Base-by-base conservation (phyloP, 2,329 filamentous ascomycete genomes). In the Phialophora macrospora region DNA sequence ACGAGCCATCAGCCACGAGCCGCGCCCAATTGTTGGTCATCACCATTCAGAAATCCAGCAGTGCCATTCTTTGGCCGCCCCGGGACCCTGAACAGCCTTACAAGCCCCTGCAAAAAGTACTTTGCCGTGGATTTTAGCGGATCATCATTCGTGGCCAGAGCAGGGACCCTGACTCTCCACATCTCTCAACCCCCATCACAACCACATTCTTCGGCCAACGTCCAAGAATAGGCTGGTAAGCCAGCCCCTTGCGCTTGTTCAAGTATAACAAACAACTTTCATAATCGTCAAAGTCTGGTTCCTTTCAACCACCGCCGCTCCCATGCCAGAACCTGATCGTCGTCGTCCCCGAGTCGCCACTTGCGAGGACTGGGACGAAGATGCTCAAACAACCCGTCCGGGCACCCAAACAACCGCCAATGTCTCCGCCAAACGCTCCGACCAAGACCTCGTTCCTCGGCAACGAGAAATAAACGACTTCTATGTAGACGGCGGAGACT, bases 401-500 rank as follows among this genome's bases (percentile, higher is more conserved):
- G 80, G 80, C 64, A 82, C 82, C 69, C 78, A 77, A 70, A 78
- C 78, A 71, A 79, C 79, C 72, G 82, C 83, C 76, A 84, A 85
- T 76, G 76, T 82, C 73, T 76, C 81, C 70, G 77, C 77, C 67
- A 84, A 80, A 78, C 78, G 80, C 69, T 81, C 83, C 62, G 78
- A 79, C 69, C 73, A 78, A 67, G 77, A 80, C 63, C 69, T 77
- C 63, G 75, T 72, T 48, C 20, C 57, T 32, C 55, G 48, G 34
- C 55, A 56, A 52, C 24, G 54, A 7, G 44, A 65, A 34, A 48
- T 54, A 55, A 74, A 75, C 48, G 75, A 76, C 70, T 77, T 79
- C 66, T 82, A 85, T 75, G 28, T 9, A 14, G 78, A 79, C 73
- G 81, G 82, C 71, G 86, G 83, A 77, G 86, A 88, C 77, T 87